Evolutionary conservation across 176 grass and related monocot genomes (phyloP).

Genomic region (Carex scoparia): DNA sequence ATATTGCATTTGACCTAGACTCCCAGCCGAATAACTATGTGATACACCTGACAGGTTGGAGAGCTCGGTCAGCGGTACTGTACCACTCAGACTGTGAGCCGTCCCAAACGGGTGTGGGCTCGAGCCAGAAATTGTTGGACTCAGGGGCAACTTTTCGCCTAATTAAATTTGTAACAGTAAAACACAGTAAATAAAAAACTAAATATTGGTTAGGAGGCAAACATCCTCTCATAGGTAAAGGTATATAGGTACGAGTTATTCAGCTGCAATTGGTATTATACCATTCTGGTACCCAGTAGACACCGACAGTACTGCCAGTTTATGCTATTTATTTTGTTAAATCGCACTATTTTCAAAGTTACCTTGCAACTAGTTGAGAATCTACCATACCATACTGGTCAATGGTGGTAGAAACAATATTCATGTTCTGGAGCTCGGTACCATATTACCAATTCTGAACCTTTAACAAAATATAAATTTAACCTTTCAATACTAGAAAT

Average conservation of each 20-base stretch:
- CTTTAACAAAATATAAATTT: not conserved
- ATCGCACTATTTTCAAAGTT: not conserved
- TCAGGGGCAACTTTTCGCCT: constrained; percentile 67
- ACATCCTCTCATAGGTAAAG: not conserved
- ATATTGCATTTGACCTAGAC: constrained; percentile 92
- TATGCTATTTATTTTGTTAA: not conserved
- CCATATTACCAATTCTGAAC: not conserved
- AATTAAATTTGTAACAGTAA: constrained; percentile 9
- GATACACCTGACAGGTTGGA: constrained; percentile 58
- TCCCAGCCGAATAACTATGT: constrained; percentile 94
- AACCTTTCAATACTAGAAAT: not conserved
- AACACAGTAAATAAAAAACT: constrained; percentile 5
- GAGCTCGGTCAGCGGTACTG: constrained; percentile 65
- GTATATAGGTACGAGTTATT: not conserved
- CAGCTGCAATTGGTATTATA: not conserved
- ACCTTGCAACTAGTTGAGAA: not conserved
- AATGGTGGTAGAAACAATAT: not conserved
- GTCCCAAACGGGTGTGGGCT: constrained; percentile 74
- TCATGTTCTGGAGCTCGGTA: not conserved
- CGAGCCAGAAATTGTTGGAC: constrained; percentile 81
- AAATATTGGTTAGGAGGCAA: not conserved
- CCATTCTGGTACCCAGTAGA: not conserved
- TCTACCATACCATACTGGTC: not conserved
- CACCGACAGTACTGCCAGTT: not conserved
- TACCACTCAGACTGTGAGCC: constrained; percentile 61